Conservation (phyloP, 352 stramenopile genomes). For the Phytopythium sindhum region DNA sequence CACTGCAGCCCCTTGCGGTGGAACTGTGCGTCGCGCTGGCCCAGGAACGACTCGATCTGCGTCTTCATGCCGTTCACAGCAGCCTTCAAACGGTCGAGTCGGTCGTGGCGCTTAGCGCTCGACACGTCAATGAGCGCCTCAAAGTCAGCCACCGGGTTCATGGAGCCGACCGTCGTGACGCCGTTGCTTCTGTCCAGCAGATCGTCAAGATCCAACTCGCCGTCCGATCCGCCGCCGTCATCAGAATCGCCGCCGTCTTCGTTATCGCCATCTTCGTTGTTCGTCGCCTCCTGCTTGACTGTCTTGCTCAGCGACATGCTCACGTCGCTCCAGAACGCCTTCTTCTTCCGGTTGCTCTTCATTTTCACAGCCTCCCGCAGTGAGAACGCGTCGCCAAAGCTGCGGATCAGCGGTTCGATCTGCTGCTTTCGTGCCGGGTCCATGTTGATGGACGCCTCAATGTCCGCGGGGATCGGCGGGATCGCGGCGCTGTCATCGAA, state of each 20-base stretch:
- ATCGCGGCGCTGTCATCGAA: constrained; percentile 46
- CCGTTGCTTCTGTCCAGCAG: constrained; percentile 52
- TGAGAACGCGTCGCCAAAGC: constrained; percentile 71
- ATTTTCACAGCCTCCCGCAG: constrained; percentile 74
- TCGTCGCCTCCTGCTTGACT: constrained; percentile 34
- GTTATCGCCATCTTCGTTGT: constrained; percentile 11
- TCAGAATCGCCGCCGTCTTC: constrained; percentile 18
- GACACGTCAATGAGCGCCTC: constrained; percentile 56
- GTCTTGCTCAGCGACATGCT: constrained; percentile 29
- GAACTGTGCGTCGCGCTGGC: constrained; percentile 42
- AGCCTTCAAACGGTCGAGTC: constrained; percentile 28
- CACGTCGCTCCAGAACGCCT: constrained; percentile 79
- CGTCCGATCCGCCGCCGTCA: constrained; percentile 51
- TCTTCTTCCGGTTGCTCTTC: constrained; percentile 64
- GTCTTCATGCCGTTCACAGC: constrained; percentile 68
- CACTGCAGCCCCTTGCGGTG: constrained; percentile 69
- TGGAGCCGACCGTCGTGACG: constrained; percentile 69
- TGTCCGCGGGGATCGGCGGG: constrained; percentile 45
- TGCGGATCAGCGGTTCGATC: constrained; percentile 56
- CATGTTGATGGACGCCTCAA: constrained; percentile 68
- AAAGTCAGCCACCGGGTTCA: constrained; percentile 85
- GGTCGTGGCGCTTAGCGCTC: constrained; percentile 34
- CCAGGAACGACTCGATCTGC: constrained; percentile 64
- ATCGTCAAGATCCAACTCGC: constrained; percentile 69
- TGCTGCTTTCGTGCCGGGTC: constrained; percentile 36